phyloP scores from a whole-genome alignment of 2,329 filamentous ascomycete genomes.

The Aureobasidium sp. region DNA sequence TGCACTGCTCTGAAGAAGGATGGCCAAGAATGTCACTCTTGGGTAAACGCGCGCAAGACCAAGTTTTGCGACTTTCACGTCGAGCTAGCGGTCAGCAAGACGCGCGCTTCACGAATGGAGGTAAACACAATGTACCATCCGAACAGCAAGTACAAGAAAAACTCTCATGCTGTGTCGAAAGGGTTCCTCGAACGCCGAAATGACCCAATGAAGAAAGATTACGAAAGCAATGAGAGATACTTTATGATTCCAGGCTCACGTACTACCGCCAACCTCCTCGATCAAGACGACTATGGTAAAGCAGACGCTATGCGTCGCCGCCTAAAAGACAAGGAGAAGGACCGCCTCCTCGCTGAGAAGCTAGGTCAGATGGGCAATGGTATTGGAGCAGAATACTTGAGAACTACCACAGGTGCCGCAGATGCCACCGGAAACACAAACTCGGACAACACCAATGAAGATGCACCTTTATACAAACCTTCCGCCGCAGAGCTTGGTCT shows the following conservation, averaged over 20 bases:
- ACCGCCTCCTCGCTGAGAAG: constrained; percentile 63
- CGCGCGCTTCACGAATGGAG: constrained; percentile 63
- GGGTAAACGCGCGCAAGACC: constrained; percentile 83
- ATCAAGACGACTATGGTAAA: constrained; percentile 48
- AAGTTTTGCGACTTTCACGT: constrained; percentile 92
- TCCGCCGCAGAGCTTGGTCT: constrained; percentile 34
- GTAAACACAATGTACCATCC: constrained; percentile 57
- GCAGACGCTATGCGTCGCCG: constrained; percentile 52
- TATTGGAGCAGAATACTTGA: constrained; percentile 66
- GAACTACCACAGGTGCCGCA: constrained; percentile 20
- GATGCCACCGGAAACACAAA: constrained; percentile 11
- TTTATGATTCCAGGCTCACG: constrained; percentile 23
- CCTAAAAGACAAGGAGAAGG: constrained; percentile 52
- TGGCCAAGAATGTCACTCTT: constrained; percentile 69
- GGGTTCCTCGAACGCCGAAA: neutral
- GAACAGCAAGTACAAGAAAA: constrained; percentile 17
- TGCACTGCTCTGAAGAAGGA: constrained; percentile 82
- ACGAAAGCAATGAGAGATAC: constrained; percentile 20
- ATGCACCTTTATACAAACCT: constrained; percentile 20
- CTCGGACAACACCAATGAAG: constrained; percentile 15
- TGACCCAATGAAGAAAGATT: constrained; percentile 26
- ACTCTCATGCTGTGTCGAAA: neutral
- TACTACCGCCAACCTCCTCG: constrained; percentile 56
- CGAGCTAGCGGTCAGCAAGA: constrained; percentile 69
- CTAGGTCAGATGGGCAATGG: constrained; percentile 58